Conservation (phyloP, 441 rosid species). For the Erodium texanum region DNA sequence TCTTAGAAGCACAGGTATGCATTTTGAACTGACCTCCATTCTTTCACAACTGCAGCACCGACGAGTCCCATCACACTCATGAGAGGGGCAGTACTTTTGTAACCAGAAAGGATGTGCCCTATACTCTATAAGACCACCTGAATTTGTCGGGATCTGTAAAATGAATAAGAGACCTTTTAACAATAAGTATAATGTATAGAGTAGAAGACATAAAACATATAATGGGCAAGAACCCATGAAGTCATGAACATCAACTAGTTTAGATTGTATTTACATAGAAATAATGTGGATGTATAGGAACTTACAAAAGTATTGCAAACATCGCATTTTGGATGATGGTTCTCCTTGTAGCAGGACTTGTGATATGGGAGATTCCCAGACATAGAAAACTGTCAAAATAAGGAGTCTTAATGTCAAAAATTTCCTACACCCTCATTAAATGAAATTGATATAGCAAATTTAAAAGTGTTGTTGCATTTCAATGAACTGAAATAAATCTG, state of each 20-base stretch:
- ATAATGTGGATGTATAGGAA: slow-evolving; percentile 2
- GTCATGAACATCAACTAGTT: not conserved
- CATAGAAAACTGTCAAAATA: slow-evolving; percentile 59
- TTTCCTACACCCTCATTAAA: not conserved
- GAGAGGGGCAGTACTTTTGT: slow-evolving; percentile 86
- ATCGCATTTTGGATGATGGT: slow-evolving; percentile 77
- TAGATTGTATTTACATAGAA: too few relatives aligned
- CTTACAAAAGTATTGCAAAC: slow-evolving; percentile 81
- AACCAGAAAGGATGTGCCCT: slow-evolving; percentile 90
- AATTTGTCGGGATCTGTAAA: slow-evolving; percentile 72
- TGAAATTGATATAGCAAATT: not conserved
- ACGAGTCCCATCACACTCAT: slow-evolving; percentile 82
- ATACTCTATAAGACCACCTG: slow-evolving; percentile 73
- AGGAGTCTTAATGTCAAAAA: not conserved
- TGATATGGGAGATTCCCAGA: slow-evolving; percentile 73
- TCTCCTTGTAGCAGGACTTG: slow-evolving; percentile 76
- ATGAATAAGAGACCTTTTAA: slow-evolving; percentile 3
- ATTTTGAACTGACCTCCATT: slow-evolving; percentile 68
- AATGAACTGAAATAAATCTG: slow-evolving; percentile 5
- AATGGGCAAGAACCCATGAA: not conserved
- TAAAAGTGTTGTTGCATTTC: not conserved
- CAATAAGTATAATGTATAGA: not conserved
- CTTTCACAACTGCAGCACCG: slow-evolving; percentile 95
- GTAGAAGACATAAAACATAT: not conserved
- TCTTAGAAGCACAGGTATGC: not conserved